These are phyloP conservation scores for Yamagishiella unicocca DNA, from an alignment of 139 green algal species.

Conservation along the genomic window DNA sequence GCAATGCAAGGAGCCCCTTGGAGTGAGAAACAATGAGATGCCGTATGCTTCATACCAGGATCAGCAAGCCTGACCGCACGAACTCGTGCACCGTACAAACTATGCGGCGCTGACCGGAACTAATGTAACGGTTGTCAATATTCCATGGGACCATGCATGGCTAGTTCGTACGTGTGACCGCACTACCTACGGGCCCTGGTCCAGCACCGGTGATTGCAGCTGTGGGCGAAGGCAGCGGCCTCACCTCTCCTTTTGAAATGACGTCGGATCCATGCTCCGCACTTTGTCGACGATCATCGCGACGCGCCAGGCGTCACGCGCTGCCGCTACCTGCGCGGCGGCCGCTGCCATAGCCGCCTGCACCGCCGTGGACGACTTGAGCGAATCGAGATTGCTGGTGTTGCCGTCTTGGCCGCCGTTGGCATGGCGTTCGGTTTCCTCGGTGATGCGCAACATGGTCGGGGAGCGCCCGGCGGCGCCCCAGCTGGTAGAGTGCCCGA, in stretches of 20 bases:
- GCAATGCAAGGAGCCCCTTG: too few relatives aligned
- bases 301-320: constrained; percentile 27
- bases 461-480: not conserved
- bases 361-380: not conserved
- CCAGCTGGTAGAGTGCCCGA: not conserved
- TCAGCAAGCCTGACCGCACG: too few relatives aligned
- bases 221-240: too few relatives aligned
- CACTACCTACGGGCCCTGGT: too few relatives aligned
- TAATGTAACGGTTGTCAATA: too few relatives aligned
- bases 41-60: too few relatives aligned
- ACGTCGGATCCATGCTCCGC: constrained; percentile 7
- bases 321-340: constrained; percentile 29
- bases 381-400: not conserved
- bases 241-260: constrained; percentile 31
- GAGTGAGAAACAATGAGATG: too few relatives aligned
- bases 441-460: not conserved
- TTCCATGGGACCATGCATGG: too few relatives aligned
- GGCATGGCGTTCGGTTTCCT: not conserved
- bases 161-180: too few relatives aligned
- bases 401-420: not conserved
- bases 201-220: too few relatives aligned
- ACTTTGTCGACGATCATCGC: constrained; percentile 10
- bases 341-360: not conserved
- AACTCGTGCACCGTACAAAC: too few relatives aligned
- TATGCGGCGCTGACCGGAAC: too few relatives aligned